Base-by-base conservation (phyloP, 2,329 filamentous ascomycete genomes). In the Periglandula ipomoeae region DNA sequence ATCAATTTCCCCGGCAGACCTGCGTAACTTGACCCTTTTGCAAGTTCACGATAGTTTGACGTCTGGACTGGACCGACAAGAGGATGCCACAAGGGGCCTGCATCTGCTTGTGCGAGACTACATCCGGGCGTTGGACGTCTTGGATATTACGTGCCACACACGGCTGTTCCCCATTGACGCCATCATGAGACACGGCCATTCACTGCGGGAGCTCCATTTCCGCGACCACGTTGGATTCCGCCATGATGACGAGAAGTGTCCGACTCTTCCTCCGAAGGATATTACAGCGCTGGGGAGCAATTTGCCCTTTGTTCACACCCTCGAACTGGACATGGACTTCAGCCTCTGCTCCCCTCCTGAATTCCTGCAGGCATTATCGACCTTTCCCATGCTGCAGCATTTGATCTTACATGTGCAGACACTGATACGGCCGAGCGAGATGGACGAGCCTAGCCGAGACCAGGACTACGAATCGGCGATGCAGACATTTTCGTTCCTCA, bases 261-360 rank as follows among this genome's bases (percentile, higher is more conserved):
- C 71, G 4, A 74, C 71, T 2, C 49, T 75, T 34, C 52, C 52
- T 20, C 50, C 59, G 2, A 57, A 48, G n/a, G 62, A 69, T 41
- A 49, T 74, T 9, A 49, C 57, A 3, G 35, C 45, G 0, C 61
- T 76, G 3, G 61, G 69, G 0, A 50, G 46, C 2, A 49, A 51
- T 3, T 52, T 75, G 5, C 51, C 50, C 4, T 43, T 53, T 3
- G 60, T 75, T 3, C 63, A 65, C 24, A 64, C 62, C 0, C 65
- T 75, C 5, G 73, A 76, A 56, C 53, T 76, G 9, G 73, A 76
- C 56, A 66, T 75, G 63, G 72, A 76, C 50, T 54, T 56, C n/a
- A 55, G 55, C 3, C 48, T 60, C 9, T 66, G 64, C 51, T 64
- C 67, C n/a, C 59, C 64, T 5, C 30, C 52, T 0, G 52, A 57